Evolutionary conservation across 306 rosid species (phyloP).

Genomic region (Cucumis sativus): Cucumber_9930_V3 NC_026660.2:22573001-22573500

Average conservation of each 20-base stretch:
- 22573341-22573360: not conserved
- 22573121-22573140: not conserved
- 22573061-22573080: not conserved
- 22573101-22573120: not conserved
- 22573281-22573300: too few relatives aligned
- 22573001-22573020: not conserved
- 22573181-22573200: too few relatives aligned
- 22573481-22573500: constrained; percentile 11
- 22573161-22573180: not conserved
- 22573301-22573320: not conserved
- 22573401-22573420: not conserved
- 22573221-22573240: too few relatives aligned
- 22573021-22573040: not conserved
- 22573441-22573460: constrained; percentile 25
- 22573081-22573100: not conserved
- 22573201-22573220: too few relatives aligned
- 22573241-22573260: too few relatives aligned
- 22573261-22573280: not conserved
- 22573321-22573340: not conserved
- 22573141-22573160: not conserved
- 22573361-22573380: not conserved
- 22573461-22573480: constrained; percentile 43
- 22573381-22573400: not conserved
- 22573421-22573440: constrained; percentile 18
- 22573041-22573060: not conserved